Evolutionary conservation across 2,329 filamentous ascomycete genomes (phyloP), one percentile per base, ranked within the genome.

Genomic region (Colletotrichum coccodes): DNA sequence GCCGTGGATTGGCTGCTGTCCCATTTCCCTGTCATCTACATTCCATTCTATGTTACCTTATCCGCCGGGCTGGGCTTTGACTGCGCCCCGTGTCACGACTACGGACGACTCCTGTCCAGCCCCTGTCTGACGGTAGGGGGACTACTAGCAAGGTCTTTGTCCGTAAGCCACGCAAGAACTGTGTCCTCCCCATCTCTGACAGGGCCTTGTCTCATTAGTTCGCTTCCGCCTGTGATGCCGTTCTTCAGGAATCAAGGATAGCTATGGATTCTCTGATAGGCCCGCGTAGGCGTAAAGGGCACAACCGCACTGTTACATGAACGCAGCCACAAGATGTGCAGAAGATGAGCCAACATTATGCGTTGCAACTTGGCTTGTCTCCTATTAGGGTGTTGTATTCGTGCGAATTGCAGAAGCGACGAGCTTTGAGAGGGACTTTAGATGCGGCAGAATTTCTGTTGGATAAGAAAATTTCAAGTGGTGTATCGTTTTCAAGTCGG

Each of bases 51-150:
- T n/a, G n/a, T 53, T 36, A 21, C 50, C 49, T 52, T 8, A 53
- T 18, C 26, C 54, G 40, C 54, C 28, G 30, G 4, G 32, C n/a
- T 36, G 46, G 58, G 58, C 34, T 52, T 66, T 54, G 64, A 36
- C 64, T 66, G 59, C 50, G 42, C 64, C 64, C 58, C 58, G 47
- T 42, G 34, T 61, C 59, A 42, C 64, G 40, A 49, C 49, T 62
- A 56, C 34, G n/a, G 28, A 34, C 32, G 23, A 49, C 16, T 56
- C 34, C 28, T 44, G 23, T n/a, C 59, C 59, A 63, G 40, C 32
- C 64, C 64, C 59, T 62, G 50, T 40, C 34, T 40, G 32, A 40
- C 47, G 14, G 18, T 11, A 34, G 26, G 57, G 54, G 56, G 52
- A n/a, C 52, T 6, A 56, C n/a, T 46, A 34, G n/a, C 54, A 58